phyloP scores from a whole-genome alignment of 129 eudicot species.

The Daucus carota region DNA sequence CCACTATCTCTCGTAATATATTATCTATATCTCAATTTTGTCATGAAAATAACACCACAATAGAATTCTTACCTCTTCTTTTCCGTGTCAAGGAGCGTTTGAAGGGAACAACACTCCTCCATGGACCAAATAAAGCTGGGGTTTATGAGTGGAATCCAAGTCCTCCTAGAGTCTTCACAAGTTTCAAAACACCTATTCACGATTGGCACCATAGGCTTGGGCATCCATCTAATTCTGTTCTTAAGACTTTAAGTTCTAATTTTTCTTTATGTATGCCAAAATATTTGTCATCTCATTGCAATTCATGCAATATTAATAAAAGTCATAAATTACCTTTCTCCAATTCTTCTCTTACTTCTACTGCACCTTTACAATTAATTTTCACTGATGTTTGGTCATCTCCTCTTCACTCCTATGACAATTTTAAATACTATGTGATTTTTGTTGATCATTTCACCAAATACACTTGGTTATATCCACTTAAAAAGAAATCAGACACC shows the following conservation, averaged over 20 bases:
- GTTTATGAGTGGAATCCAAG: not conserved
- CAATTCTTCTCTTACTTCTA: not conserved
- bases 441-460: too few species aligned
- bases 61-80: conserved; percentile 1
- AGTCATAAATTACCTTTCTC: not conserved
- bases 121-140: not conserved
- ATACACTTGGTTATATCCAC: too few species aligned
- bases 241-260: not conserved
- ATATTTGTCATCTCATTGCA: not conserved
- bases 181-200: not conserved
- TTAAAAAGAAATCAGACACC: too few species aligned
- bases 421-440: too few species aligned
- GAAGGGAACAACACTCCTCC: not conserved
- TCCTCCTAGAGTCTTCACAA: not conserved
- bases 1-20: not conserved
- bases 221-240: not conserved
- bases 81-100: not conserved
- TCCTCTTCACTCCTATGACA: too few species aligned
- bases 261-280: not conserved
- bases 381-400: too few species aligned
- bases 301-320: not conserved
- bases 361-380: not conserved
- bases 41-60: not conserved
- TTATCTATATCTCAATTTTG: conserved; percentile 1
- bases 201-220: conserved; percentile 11